Evolutionary conservation across 1,284 basidiomycete species (phyloP).

Genomic region (Anthracocystis walkeri): DNA sequence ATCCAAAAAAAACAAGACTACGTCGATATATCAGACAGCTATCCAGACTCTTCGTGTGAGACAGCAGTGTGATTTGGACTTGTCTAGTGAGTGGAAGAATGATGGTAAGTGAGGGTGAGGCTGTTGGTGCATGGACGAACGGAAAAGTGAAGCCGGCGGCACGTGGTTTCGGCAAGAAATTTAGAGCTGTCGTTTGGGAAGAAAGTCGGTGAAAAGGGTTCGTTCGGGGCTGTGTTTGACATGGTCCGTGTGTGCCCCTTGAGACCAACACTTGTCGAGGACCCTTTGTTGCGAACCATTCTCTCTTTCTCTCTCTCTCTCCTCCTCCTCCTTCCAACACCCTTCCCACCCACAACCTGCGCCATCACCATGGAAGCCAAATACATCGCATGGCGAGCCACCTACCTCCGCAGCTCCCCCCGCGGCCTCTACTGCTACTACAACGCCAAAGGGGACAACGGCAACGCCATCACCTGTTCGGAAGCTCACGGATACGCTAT

Average conservation of each 20-base stretch:
- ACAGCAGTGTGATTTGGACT: background rate
- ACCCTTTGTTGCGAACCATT: background rate
- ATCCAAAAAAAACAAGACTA: background rate
- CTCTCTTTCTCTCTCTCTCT: background rate
- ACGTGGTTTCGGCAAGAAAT: background rate
- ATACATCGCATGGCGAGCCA: slow-evolving; percentile 43
- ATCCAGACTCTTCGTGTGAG: too few relatives aligned
- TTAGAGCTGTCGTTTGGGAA: background rate
- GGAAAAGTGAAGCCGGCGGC: background rate
- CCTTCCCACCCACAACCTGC: background rate
- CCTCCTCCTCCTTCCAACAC: background rate
- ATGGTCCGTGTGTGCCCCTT: slow-evolving; percentile 7
- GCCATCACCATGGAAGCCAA: slow-evolving; percentile 47
- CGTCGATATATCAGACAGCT: slow-evolving; percentile 3
- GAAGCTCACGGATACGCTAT: slow-evolving; percentile 66
- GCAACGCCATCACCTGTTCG: slow-evolving; percentile 64
- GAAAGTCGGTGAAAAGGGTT: background rate
- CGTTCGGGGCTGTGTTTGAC: slow-evolving; percentile 21
- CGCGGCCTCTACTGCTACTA: slow-evolving; percentile 60
- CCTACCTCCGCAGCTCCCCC: slow-evolving; percentile 37
- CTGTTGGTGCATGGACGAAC: background rate
- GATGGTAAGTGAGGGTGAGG: background rate
- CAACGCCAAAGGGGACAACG: slow-evolving; percentile 58
- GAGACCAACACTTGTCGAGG: slow-evolving; percentile 7
- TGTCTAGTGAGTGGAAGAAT: background rate